phyloP scores from a whole-genome alignment of 176 grass and related monocot genomes.

The Triticum aestivum region DNA sequence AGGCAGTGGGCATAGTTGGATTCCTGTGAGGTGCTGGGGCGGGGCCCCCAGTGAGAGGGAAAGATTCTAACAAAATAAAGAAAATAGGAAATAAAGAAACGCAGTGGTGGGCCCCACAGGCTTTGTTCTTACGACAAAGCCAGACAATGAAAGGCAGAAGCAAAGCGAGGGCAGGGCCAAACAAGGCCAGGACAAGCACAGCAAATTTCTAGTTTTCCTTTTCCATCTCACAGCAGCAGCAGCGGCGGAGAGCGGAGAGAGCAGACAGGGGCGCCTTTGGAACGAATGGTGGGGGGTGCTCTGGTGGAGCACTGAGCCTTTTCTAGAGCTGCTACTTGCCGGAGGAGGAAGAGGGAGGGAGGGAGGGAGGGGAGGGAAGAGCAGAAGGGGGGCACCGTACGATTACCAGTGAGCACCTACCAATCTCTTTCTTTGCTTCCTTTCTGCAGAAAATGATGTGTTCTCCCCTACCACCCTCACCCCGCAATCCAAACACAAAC shows the following conservation, averaged over 20 bases:
- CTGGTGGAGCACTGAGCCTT: constrained; percentile 35
- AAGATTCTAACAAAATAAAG: constrained; percentile 69
- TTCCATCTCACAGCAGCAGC: constrained; percentile 34
- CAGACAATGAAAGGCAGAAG: constrained; percentile 35
- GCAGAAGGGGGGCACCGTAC: constrained; percentile 25
- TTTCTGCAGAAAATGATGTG: constrained; percentile 55
- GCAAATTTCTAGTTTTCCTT: constrained; percentile 38
- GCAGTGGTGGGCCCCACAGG: constrained; percentile 34
- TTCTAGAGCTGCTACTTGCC: constrained; percentile 30
- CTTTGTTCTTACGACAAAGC: constrained; percentile 51
- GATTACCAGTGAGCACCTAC: constrained; percentile 53
- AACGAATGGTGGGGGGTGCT: constrained; percentile 38
- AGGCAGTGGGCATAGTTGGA: constrained; percentile 44
- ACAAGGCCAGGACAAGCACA: constrained; percentile 14
- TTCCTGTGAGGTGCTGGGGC: constrained; percentile 46
- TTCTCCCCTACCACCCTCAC: constrained; percentile 22
- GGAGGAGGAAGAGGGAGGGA: constrained; percentile 25
- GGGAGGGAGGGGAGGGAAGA: neutral
- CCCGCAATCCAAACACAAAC: constrained; percentile 16
- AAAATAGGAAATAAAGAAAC: constrained; percentile 13
- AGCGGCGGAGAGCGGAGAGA: neutral
- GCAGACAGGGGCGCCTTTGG: constrained; percentile 20
- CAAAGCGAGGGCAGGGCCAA: constrained; percentile 20
- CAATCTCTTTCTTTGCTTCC: constrained; percentile 54
- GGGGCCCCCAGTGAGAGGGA: constrained; percentile 53